These are phyloP conservation scores for Avena sativa DNA, from an alignment of 176 grass and related monocot species.

Conservation along the genomic window DNA sequence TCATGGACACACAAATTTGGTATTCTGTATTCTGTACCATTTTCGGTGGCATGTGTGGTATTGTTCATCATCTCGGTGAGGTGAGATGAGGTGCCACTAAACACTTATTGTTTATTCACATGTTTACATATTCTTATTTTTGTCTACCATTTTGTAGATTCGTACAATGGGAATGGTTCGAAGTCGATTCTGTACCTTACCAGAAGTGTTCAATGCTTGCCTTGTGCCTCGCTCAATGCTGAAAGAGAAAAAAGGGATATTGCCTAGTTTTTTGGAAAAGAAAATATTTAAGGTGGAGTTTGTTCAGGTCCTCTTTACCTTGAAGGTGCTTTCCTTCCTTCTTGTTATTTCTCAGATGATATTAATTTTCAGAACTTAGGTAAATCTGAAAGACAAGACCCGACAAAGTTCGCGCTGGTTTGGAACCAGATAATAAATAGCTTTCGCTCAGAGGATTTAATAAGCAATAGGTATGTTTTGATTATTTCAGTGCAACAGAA, in stretches of 20 bases:
- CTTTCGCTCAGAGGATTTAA: conserved; percentile 87
- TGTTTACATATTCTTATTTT: conserved; percentile 42
- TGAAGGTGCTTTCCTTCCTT: conserved; percentile 31
- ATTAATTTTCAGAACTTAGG: conserved; percentile 57
- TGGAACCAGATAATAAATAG: conserved; percentile 91
- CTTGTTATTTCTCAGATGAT: conserved; percentile 38
- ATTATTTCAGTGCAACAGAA: conserved; percentile 31
- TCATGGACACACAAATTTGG: conserved; percentile 99
- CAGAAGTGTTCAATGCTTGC: conserved; percentile 76
- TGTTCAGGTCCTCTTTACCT: conserved; percentile 30
- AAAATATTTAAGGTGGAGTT: conserved; percentile 87
- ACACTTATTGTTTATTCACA: conserved; percentile 20
- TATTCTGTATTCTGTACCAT: conserved; percentile 98
- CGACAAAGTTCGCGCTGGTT: conserved; percentile 77
- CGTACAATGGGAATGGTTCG: conserved; percentile 99
- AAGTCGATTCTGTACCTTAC: conserved; percentile 85
- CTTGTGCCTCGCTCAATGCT: conserved; percentile 69
- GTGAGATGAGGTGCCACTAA: conserved; percentile 53
- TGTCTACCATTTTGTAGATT: conserved; percentile 63
- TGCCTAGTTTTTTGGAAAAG: conserved; percentile 71
- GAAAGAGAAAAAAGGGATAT: conserved; percentile 64
- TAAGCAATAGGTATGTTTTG: conserved; percentile 74
- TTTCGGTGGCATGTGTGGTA: conserved; percentile 94
- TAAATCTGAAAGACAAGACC: conserved; percentile 72
- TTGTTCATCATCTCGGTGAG: conserved; percentile 96